A percentile compares a stretch with the other conserved stretches of the same genome.
Conservation (phyloP, 2,329 filamentous ascomycete genomes). For the Cladosporium sp. region DNA sequence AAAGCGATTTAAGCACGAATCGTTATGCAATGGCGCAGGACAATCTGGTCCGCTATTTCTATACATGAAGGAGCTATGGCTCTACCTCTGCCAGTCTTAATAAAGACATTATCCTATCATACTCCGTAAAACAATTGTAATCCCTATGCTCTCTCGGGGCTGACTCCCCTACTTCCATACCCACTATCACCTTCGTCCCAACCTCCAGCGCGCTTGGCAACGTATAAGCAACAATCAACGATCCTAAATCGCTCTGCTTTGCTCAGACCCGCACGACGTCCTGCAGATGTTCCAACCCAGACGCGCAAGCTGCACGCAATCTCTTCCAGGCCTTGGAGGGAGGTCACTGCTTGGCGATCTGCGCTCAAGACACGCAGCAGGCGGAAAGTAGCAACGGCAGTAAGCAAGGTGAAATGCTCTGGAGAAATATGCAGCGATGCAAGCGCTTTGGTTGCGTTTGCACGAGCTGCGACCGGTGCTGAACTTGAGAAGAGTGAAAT, state of each 20-base stretch:
- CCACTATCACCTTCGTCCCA: conserved; percentile 36
- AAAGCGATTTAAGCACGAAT: neutral
- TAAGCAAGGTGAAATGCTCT: conserved; percentile 47
- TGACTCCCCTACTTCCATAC: conserved; percentile 32
- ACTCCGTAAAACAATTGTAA: conserved; percentile 9
- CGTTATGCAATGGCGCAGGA: neutral
- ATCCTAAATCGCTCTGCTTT: conserved; percentile 43
- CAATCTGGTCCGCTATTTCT: conserved; percentile 15
- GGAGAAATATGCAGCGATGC: conserved; percentile 45
- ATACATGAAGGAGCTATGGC: conserved; percentile 19
- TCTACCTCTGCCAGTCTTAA: conserved; percentile 14
- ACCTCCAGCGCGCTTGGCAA: conserved; percentile 49
- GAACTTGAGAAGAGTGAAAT: conserved; percentile 46
- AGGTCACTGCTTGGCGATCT: conserved; percentile 36
- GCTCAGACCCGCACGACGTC: conserved; percentile 43
- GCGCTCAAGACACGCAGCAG: conserved; percentile 43
- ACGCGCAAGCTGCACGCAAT: conserved; percentile 47
- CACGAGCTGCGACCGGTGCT: conserved; percentile 36
- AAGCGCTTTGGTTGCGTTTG: conserved; percentile 43
- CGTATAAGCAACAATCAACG: conserved; percentile 45
- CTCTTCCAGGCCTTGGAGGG: conserved; percentile 46
- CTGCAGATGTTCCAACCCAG: conserved; percentile 51
- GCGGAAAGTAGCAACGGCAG: conserved; percentile 48
- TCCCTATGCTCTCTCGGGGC: conserved; percentile 14
- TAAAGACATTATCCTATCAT: conserved; percentile 11